These are phyloP conservation scores for Falciphora oryzae DNA, from an alignment of 2,329 filamentous ascomycete species.

Conservation along the genomic window DNA sequence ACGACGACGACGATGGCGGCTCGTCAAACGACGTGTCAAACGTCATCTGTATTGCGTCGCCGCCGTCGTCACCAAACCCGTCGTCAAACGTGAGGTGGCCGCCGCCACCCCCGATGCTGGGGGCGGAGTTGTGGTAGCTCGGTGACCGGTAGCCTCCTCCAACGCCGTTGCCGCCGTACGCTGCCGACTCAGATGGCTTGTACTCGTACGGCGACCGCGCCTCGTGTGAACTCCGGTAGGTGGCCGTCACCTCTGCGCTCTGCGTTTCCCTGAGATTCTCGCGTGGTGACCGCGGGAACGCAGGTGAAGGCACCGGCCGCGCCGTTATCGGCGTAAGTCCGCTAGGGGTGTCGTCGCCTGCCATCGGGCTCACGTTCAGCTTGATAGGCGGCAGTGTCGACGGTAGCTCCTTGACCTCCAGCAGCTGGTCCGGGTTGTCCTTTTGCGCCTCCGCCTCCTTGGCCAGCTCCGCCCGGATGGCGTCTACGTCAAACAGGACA, in stretches of 20 bases:
- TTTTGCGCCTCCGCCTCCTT: constrained; percentile 48
- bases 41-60: constrained; percentile 54
- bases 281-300: constrained; percentile 24
- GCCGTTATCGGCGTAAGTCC: constrained; percentile 27
- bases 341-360: constrained; percentile 8
- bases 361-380: constrained; percentile 46
- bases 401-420: constrained; percentile 73
- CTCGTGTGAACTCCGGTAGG: constrained; percentile 10
- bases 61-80: constrained; percentile 35
- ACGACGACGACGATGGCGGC: constrained; percentile 8
- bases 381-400: constrained; percentile 89
- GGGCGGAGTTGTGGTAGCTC: constrained; percentile 10
- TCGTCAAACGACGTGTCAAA: constrained; percentile 61
- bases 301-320: constrained; percentile 12
- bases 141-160: constrained; percentile 12
- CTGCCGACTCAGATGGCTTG: constrained; percentile 18
- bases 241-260: constrained; percentile 35
- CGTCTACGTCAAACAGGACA: constrained; percentile 91
- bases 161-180: constrained; percentile 20
- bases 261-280: constrained; percentile 37
- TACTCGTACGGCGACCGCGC: constrained; percentile 21
- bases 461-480: constrained; percentile 80
- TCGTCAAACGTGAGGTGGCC: constrained; percentile 15
- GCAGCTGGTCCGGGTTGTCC: constrained; percentile 28
- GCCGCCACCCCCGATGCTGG: background rate